Evolutionary conservation across 2,329 filamentous ascomycete genomes (phyloP), one percentile per base, ranked within the genome.

Genomic region (Phaeosphaeria sp.): DNA sequence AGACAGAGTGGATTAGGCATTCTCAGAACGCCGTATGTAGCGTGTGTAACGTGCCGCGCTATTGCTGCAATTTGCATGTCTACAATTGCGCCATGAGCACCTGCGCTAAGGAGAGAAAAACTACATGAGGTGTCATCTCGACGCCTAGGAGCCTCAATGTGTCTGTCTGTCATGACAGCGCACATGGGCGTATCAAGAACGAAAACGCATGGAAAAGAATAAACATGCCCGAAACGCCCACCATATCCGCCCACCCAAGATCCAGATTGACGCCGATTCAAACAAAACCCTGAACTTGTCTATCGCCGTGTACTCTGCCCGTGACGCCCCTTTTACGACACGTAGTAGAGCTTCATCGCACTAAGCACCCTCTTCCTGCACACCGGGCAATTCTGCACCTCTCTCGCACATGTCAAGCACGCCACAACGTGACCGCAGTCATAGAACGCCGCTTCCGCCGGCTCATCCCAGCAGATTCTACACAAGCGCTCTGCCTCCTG

Each of bases 361-460:
- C 77, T 83, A 60, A 84, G 71, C 20, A 89, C 83, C 52, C 79
- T 79, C 76, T 83, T 84, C 55, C 87, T 79, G 71, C 87, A 89
- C 22, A 89, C 84, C 1, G 87, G 87, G 63, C 87, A 89, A 50
- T 77, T 78, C 54, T 87, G 84, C 27, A 89, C 82, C 67, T 84
- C 81, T 50, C 79, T 79, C 13, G 87, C 86, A 67, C 87, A 89
- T n/a, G 76, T 77, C 56, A 85, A 75, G 62, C 87, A 89, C 3
- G 86, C 83, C 46, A 86, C 83, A 18, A 89, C 84, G 66, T 89
- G 87, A 0, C 87, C 87, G 62, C 87, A 89, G 61, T 86, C 84
- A 63, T 85, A 86, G 69, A 89, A 88, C 6, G 86, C 80, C 4
- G 85, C 83, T 59, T 87, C 84, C 53, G 86, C 84, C 43, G 83